These are phyloP conservation scores for Astrephomene gubernaculifera DNA, from an alignment of 139 green algal genomes.

Conservation along the genomic window DNA sequence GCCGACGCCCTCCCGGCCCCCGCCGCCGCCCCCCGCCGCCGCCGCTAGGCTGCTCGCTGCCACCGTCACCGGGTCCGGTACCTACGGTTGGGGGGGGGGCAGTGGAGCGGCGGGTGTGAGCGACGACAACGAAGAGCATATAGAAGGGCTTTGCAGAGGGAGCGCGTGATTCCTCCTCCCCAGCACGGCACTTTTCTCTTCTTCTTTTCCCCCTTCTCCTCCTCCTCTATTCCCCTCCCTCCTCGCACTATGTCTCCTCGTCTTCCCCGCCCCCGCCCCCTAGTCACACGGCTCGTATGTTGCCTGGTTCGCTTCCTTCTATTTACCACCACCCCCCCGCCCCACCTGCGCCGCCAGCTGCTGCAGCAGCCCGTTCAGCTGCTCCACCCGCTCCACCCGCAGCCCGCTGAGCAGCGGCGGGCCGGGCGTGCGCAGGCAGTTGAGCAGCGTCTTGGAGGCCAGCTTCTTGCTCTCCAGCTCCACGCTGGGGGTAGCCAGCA, in stretches of 20 bases:
- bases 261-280: too few species aligned
- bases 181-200: too few species aligned
- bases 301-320: background rate
- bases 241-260: too few species aligned
- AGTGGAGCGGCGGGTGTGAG: too few species aligned
- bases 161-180: too few species aligned
- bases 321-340: background rate
- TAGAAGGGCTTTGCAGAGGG: too few species aligned
- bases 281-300: too few species aligned
- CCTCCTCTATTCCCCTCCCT: too few species aligned
- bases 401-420: slow-evolving; percentile 1
- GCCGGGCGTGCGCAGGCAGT: background rate
- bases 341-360: slow-evolving; percentile 14
- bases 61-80: background rate
- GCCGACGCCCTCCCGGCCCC: background rate
- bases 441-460: slow-evolving; percentile 14
- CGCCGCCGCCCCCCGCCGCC: background rate
- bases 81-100: too few species aligned
- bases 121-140: too few species aligned
- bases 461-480: slow-evolving; percentile 31
- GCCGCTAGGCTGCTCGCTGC: background rate
- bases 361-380: slow-evolving; percentile 21
- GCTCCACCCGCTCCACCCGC: background rate
- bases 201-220: too few species aligned
- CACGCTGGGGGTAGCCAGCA: background rate